A percentile compares a stretch with the other conserved stretches of the same genome.
phyloP scores from a whole-genome alignment of 352 stramenopile species.

The Lagenidium giganteum region DNA sequence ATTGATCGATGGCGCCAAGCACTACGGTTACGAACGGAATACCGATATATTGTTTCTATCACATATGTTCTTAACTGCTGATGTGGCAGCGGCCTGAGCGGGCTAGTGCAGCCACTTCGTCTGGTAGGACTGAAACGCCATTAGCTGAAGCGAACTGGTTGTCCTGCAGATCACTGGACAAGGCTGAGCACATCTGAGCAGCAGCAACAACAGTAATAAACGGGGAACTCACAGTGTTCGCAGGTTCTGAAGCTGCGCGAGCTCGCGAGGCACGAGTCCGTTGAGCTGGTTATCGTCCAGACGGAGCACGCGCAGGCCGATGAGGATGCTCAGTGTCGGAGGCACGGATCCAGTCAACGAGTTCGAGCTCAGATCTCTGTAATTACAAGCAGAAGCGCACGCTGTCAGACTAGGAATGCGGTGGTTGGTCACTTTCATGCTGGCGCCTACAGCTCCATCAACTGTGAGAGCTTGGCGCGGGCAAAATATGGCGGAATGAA shows the following conservation, averaged over 20 bases:
- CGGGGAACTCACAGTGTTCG: slow-evolving; percentile 35
- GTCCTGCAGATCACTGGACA: slow-evolving; percentile 43
- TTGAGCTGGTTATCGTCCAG: slow-evolving; percentile 55
- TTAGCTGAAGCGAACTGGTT: slow-evolving; percentile 36
- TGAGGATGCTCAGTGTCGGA: slow-evolving; percentile 30
- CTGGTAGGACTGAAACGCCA: slow-evolving; percentile 31
- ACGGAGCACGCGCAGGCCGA: slow-evolving; percentile 30
- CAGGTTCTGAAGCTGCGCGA: slow-evolving; percentile 35
- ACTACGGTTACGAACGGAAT: too few relatives aligned
- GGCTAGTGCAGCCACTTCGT: slow-evolving; percentile 32
- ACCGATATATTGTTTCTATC: not conserved
- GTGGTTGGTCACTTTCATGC: not conserved
- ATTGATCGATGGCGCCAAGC: too few relatives aligned
- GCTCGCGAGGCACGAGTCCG: slow-evolving; percentile 28
- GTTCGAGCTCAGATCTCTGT: slow-evolving; percentile 66
- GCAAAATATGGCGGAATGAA: slow-evolving; percentile 47
- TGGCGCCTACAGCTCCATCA: slow-evolving; percentile 57
- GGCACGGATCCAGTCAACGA: slow-evolving; percentile 51
- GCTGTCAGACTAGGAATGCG: too few relatives aligned
- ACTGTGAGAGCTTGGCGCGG: slow-evolving; percentile 31
- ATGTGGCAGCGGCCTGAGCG: slow-evolving; percentile 30
- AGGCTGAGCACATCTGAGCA: not conserved
- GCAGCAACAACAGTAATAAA: not conserved
- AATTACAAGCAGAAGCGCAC: not conserved
- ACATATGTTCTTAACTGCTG: slow-evolving; percentile 5